A percentile compares a stretch with the other conserved stretches of the same genome.
These are phyloP conservation scores for Madurella mycetomatis DNA, from an alignment of 2,329 filamentous ascomycete genomes.

Conservation along the genomic window DNA sequence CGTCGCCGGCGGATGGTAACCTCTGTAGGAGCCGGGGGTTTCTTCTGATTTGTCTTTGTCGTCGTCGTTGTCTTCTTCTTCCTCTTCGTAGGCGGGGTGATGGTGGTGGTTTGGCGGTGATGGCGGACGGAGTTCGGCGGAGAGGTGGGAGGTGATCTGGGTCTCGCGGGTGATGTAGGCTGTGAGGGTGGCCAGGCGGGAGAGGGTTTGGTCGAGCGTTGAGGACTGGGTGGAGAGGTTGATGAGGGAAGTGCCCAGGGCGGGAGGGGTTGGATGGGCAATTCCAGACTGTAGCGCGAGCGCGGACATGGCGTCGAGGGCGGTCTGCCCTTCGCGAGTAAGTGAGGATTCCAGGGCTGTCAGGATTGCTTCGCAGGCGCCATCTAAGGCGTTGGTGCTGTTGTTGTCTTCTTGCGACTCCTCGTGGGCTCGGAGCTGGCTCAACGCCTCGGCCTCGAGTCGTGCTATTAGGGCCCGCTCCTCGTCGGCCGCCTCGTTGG, in stretches of 20 bases:
- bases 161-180: constrained; percentile 51
- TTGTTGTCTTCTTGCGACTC: constrained; percentile 16
- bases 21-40: not conserved
- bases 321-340: constrained; percentile 48
- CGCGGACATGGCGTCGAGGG: constrained; percentile 55
- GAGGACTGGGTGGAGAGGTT: constrained; percentile 51
- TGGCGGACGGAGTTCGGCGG: constrained; percentile 49
- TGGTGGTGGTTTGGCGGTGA: constrained; percentile 57
- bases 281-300: constrained; percentile 48
- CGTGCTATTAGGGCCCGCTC: constrained; percentile 54
- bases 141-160: constrained; percentile 35
- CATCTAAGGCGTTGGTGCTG: constrained; percentile 11
- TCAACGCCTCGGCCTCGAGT: constrained; percentile 56
- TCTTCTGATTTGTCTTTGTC: not conserved
- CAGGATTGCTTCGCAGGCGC: constrained; percentile 42
- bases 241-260: constrained; percentile 50
- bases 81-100: constrained; percentile 38
- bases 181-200: constrained; percentile 53
- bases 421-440: constrained; percentile 44
- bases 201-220: constrained; percentile 51
- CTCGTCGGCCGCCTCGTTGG: constrained; percentile 76
- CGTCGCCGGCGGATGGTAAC: constrained; percentile 51
- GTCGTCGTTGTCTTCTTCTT: not conserved
- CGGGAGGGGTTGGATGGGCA: constrained; percentile 43
- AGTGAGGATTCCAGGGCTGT: constrained; percentile 52